These are phyloP conservation scores for Trapa bicornis DNA, from an alignment of 345 rosid genomes.

Conservation along the genomic window DNA sequence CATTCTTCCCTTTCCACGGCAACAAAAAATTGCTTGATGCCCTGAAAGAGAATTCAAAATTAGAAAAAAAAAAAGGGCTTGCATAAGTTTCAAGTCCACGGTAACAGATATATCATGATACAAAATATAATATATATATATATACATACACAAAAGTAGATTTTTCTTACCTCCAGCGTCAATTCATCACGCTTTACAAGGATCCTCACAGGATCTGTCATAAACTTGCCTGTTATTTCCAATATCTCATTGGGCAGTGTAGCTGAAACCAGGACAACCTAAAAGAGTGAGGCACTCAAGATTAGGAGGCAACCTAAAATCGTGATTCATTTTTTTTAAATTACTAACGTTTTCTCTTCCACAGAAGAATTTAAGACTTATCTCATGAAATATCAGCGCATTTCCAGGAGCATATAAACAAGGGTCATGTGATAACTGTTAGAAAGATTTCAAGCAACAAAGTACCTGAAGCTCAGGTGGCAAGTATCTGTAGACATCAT, in stretches of 20 bases:
- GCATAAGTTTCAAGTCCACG: too few relatives aligned
- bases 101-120: neutral
- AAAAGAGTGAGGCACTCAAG: conserved; percentile 3
- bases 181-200: conserved; percentile 97
- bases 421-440: too few relatives aligned
- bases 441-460: neutral
- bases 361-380: neutral
- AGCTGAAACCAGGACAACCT: conserved; percentile 93
- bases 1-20: conserved; percentile 96
- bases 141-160: neutral
- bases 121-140: neutral
- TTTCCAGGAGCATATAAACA: too few relatives aligned
- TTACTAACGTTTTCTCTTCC: neutral
- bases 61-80: too few relatives aligned
- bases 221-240: conserved; percentile 87
- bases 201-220: conserved; percentile 95
- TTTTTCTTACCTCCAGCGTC: conserved; percentile 63
- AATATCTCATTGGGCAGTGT: conserved; percentile 92
- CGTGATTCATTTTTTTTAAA: neutral
- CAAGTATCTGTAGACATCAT: conserved; percentile 86
- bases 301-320: neutral
- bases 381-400: too few relatives aligned
- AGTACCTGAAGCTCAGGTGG: conserved; percentile 98
- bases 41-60: conserved; percentile 30
- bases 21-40: conserved; percentile 89